Conservation (phyloP, 768 basidiomycete species). For the Kwoniella newhampshirensis region DNA sequence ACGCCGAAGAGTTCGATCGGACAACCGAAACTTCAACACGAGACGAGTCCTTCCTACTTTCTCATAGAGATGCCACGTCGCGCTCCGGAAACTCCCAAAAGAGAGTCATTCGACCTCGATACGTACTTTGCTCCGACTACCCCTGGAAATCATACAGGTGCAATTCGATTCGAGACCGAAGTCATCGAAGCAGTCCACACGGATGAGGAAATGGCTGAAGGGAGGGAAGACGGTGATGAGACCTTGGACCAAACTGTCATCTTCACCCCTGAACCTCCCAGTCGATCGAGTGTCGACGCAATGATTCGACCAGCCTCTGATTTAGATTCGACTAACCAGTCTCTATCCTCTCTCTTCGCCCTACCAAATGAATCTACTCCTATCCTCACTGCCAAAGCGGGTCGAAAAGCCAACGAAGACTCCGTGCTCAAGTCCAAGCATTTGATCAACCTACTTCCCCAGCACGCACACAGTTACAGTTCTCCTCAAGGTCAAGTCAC, state of each 20-base stretch:
- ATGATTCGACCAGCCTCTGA: background rate
- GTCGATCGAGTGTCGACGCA: background rate
- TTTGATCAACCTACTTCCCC: no score
- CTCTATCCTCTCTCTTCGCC: background rate
- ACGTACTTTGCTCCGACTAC: no score
- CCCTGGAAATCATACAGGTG: background rate
- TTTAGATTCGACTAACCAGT: no score
- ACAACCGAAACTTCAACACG: constrained; percentile 19
- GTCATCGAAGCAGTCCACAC: no score
- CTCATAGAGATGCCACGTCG: constrained; percentile 26
- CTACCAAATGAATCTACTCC: background rate
- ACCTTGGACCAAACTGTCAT: background rate
- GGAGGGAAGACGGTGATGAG: constrained; percentile 3
- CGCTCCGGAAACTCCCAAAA: constrained; percentile 36
- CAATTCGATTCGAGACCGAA: constrained; percentile 10
- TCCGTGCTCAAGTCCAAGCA: background rate
- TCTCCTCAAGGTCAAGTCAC: no score
- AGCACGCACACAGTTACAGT: no score
- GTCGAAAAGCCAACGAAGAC: background rate
- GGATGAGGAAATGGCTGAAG: background rate
- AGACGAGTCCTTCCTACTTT: constrained; percentile 28
- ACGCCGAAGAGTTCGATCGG: constrained; percentile 41
- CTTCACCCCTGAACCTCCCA: constrained; percentile 1
- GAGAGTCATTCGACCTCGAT: constrained; percentile 6
- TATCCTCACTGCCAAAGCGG: constrained; percentile 12